Base-by-base conservation (phyloP, 2,329 filamentous ascomycete species). In the Nigrospora osmanthi region DNA sequence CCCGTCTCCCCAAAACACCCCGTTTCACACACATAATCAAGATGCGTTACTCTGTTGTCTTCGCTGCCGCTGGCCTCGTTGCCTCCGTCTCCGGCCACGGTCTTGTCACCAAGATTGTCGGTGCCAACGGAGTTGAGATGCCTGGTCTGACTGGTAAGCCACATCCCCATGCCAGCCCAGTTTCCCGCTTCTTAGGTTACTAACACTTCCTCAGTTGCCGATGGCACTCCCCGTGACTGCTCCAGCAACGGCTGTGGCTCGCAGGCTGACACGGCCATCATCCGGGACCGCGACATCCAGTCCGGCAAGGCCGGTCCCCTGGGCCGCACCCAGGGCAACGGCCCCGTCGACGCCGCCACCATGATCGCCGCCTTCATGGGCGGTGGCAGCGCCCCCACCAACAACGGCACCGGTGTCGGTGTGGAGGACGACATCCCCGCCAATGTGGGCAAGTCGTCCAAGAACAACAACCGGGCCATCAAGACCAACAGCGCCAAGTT, bases 181-280 rank as follows among this genome's bases (percentile, higher is more conserved):
- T 32, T 12, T 12, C 11, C 23, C 3, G 4, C 15, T 31, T 33
- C 40, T 44, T 7, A 49, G 35, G 14, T 2, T 28, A 7, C 33
- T 42, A 19, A 7, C 43, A n/a, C 13, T 17, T 28, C 16, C 17
- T 5, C 28, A 71, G 77, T 84, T 51, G 68, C 70, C 39, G 81
- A 85, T 49, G 81, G 80, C 55, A 85, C 81, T 49, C 82, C 81
- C 42, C 80, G 82, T 57, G 80, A 85, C 65, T 85, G 81, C 62
- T 69, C 76, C 42, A 69, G 67, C 54, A 78, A 81, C 53, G 51
- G 60, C 38, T 85, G 80, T 58, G 82, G 81, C 47, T 74, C 81
- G n/a, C 75, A 85, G 60, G 78, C 75, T 47, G 82, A 86, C 58
- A 85, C 82, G n/a, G 71, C 81, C 61, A 83, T 85, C 68, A 83